A percentile compares a stretch with the other conserved stretches of the same genome.
Evolutionary conservation across 176 grass and related monocot species (phyloP).

Genomic region (Aechmea fasciata): DNA sequence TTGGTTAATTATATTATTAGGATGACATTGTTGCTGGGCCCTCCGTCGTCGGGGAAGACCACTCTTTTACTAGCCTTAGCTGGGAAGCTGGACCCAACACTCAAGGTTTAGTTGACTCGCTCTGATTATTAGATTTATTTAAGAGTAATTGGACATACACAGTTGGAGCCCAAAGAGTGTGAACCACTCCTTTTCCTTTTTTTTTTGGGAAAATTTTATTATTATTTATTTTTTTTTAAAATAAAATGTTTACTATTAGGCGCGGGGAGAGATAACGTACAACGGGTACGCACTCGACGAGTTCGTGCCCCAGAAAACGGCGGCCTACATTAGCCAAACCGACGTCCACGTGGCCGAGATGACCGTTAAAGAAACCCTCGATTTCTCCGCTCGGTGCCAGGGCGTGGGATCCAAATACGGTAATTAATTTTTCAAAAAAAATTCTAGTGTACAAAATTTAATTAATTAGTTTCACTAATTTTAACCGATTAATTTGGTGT

Average conservation of each 20-base stretch:
- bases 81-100: conserved; percentile 66
- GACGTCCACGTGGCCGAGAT: conserved; percentile 92
- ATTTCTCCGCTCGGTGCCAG: conserved; percentile 93
- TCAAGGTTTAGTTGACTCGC: conserved; percentile 10
- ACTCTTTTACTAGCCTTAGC: conserved; percentile 79
- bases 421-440: conserved; percentile 7
- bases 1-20: conserved; percentile 12
- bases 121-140: neutral
- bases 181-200: neutral
- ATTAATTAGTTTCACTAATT: too few species aligned
- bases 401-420: conserved; percentile 86
- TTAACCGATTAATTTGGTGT: neutral
- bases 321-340: conserved; percentile 95
- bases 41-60: conserved; percentile 94
- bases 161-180: too few species aligned
- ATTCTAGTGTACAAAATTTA: neutral
- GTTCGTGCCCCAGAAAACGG: conserved; percentile 96
- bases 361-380: conserved; percentile 96
- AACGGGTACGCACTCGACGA: conserved; percentile 55
- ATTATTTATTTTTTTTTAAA: neutral
- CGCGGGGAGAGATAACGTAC: conserved; percentile 55
- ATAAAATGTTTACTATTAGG: conserved; percentile 2
- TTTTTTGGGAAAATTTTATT: neutral
- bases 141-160: neutral
- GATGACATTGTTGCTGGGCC: conserved; percentile 92